Conservation (phyloP, 2,329 filamentous ascomycete genomes). For the Xylariales sp. region DNA sequence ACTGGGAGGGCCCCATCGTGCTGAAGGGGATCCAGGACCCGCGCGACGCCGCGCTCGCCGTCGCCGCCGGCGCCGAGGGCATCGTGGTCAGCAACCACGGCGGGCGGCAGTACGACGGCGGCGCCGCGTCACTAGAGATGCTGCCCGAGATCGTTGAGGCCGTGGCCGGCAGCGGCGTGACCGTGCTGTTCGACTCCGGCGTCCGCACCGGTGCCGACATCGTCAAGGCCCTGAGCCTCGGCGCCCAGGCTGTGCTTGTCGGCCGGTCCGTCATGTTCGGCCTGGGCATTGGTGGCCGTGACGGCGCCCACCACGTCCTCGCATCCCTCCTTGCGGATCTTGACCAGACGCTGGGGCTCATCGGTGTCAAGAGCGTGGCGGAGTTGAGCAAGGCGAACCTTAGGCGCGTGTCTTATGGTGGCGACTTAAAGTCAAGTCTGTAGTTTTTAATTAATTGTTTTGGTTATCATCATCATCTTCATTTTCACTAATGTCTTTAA, state of each 20-base stretch:
- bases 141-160: slow-evolving; percentile 50
- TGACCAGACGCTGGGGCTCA: slow-evolving; percentile 52
- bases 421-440: slow-evolving; percentile 26
- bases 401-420: slow-evolving; percentile 26
- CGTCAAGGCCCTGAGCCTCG: slow-evolving; percentile 49
- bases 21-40: slow-evolving; percentile 54
- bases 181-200: slow-evolving; percentile 47
- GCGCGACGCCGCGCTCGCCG: slow-evolving; percentile 42
- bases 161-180: slow-evolving; percentile 41
- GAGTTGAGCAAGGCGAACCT: slow-evolving; percentile 30
- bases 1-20: slow-evolving; percentile 62
- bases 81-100: slow-evolving; percentile 47
- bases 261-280: slow-evolving; percentile 52
- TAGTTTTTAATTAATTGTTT: too few species aligned
- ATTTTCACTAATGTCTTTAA: too few species aligned
- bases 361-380: slow-evolving; percentile 40
- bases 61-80: slow-evolving; percentile 39
- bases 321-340: slow-evolving; percentile 46
- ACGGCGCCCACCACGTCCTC: slow-evolving; percentile 43
- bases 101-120: slow-evolving; percentile 36
- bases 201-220: slow-evolving; percentile 48
- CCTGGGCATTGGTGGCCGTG: slow-evolving; percentile 42
- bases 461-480: too few species aligned
- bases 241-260: slow-evolving; percentile 45
- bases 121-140: slow-evolving; percentile 17